A percentile compares a stretch with the other conserved stretches of the same genome.
These are phyloP conservation scores for Peronospora farinosa DNA, from an alignment of 352 stramenopile species.

Conservation along the genomic window DNA sequence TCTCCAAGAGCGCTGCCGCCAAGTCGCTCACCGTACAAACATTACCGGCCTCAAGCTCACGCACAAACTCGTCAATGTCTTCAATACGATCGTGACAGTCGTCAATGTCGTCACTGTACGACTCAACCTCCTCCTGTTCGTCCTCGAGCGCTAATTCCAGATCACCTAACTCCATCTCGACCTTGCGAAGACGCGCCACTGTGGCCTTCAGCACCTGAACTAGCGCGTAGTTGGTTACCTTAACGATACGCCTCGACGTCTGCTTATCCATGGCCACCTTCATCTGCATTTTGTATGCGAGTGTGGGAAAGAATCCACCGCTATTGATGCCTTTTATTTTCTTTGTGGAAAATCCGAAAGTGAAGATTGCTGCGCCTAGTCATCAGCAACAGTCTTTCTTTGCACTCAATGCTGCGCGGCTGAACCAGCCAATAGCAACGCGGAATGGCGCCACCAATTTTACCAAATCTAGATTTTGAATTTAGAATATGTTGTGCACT, in stretches of 20 bases:
- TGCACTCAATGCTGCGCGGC: constrained; percentile 1
- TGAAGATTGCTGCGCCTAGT: constrained; percentile 18
- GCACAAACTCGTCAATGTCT: constrained; percentile 41
- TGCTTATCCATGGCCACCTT: constrained; percentile 29
- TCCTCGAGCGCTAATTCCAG: constrained; percentile 32
- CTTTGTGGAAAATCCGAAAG: constrained; percentile 17
- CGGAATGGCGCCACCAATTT: not conserved
- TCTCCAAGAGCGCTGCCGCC: constrained; percentile 25
- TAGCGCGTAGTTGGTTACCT: constrained; percentile 39
- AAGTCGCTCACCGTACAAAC: constrained; percentile 32
- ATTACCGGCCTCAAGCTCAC: constrained; percentile 28
- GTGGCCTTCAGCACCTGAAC: constrained; percentile 36
- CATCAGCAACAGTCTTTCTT: constrained; percentile 5
- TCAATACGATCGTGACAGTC: constrained; percentile 38
- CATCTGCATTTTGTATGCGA: constrained; percentile 16
- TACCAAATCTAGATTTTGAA: not conserved
- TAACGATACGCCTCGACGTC: constrained; percentile 30
- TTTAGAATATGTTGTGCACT: too few species aligned
- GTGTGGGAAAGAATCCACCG: constrained; percentile 5
- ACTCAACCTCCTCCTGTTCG: constrained; percentile 35
- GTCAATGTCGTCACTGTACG: constrained; percentile 39
- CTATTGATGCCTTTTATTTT: not conserved
- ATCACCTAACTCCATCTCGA: constrained; percentile 32
- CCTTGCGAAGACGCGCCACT: constrained; percentile 28
- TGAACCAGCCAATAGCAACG: not conserved